These are phyloP conservation scores for Cucurbita ficifolia DNA, from an alignment of 306 rosid species.

Conservation along the genomic window DNA sequence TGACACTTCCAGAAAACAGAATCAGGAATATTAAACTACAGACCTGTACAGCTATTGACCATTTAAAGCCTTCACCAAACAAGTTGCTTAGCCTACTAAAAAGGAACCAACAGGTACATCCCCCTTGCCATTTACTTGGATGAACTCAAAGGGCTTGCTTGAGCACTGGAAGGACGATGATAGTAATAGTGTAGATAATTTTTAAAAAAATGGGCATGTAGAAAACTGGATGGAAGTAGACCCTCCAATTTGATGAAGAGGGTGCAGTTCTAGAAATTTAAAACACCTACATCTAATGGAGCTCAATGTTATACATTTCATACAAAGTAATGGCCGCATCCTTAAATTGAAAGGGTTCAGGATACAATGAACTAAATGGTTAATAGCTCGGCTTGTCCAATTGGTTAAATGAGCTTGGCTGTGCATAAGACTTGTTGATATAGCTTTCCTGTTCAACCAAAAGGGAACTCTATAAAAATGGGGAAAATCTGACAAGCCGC, in stretches of 20 bases:
- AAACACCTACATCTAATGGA: neutral
- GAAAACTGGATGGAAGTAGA: neutral
- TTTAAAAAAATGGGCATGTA: neutral
- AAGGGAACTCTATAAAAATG: constrained; percentile 29
- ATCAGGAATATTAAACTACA: neutral
- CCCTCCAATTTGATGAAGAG: constrained; percentile 3
- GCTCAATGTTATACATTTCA: neutral
- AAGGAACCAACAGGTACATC: neutral
- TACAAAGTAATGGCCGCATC: neutral
- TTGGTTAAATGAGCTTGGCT: neutral
- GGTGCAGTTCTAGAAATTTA: neutral
- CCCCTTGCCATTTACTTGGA: neutral
- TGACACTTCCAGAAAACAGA: neutral
- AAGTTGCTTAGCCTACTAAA: neutral
- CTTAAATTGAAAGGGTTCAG: neutral
- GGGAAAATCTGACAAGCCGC: constrained; percentile 55
- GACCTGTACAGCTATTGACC: neutral
- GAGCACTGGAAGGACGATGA: neutral
- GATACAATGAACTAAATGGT: neutral
- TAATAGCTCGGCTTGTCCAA: neutral
- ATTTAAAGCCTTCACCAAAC: neutral
- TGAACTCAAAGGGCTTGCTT: neutral
- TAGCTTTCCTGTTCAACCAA: constrained; percentile 50
- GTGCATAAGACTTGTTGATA: neutral
- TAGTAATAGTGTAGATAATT: neutral